Base-by-base conservation (phyloP, 2,329 filamentous ascomycete species). In the Fusarium sulawesiense region DNA sequence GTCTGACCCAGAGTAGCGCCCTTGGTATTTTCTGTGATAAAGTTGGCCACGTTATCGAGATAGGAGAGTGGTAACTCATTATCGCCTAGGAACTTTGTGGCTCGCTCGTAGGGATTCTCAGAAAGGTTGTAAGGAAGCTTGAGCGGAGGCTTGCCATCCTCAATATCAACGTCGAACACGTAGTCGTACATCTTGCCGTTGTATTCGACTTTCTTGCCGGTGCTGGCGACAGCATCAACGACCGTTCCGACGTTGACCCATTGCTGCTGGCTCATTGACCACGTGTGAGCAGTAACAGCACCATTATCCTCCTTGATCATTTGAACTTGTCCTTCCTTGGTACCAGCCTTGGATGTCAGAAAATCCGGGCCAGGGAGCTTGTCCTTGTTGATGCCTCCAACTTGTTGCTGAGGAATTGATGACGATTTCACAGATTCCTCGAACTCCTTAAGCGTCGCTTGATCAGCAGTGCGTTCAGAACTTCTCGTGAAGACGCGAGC, bases 201-300 rank as follows among this genome's bases (percentile, higher is more conserved):
- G 77, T 95, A 91, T 61, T 90, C 86, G 10, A 89, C 88, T 81
- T 94, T 94, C 62, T 89, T 89, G 13, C 93, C 92, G 70, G 90
- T 93, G 77, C 93, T 97, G 40, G 92, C 93, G 7, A 92, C 92
- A 6, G 93, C 89, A 73, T 97, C 93, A 13, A 98, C 96, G 1
- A 99, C 94, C 0, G 94, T 97, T n/a, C 96, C 96, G 11, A 98
- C 92, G 67, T 91, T 92, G 60, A 93, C 85, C 94, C 94, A 98
- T 77, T 94, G 85, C 54, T 89, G 85, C 66, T 91, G 85, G 69
- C 83, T 80, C 69, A 82, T 81, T 14, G 94, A 97, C 95, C 95
- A 98, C 66, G 93, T 90, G 77, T 98, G 93, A 11, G 94, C 94
- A 7, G 92, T 93, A 30, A 98, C 86, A 54, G 89, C 93, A 47